Evolutionary conservation across 2,329 filamentous ascomycete genomes (phyloP).

Genomic region (Venturia aucupariae): DNA sequence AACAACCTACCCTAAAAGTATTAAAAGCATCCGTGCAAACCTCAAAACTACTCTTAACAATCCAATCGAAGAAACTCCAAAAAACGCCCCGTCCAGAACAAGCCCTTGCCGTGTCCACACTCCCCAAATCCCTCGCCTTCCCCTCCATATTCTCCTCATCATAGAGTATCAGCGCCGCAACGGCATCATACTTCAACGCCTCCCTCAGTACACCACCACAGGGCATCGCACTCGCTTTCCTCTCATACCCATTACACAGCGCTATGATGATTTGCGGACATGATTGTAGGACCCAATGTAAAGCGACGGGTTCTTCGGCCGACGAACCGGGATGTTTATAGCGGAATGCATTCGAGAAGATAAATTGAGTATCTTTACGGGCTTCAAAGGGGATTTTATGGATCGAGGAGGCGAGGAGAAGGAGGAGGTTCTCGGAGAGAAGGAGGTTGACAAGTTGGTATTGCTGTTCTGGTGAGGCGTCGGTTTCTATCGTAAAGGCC

Average conservation of each 20-base stretch:
- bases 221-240: conserved; percentile 83
- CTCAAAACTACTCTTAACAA: conserved; percentile 93
- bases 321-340: conserved; percentile 63
- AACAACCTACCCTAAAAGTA: conserved; percentile 69
- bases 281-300: conserved; percentile 81
- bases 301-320: conserved; percentile 67
- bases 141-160: conserved; percentile 72
- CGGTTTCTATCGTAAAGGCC: conserved; percentile 53
- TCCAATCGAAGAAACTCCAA: conserved; percentile 96
- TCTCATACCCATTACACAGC: conserved; percentile 80
- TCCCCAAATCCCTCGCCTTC: conserved; percentile 64
- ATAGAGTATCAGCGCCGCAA: conserved; percentile 84
- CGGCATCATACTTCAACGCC: conserved; percentile 81
- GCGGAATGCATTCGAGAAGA: conserved; percentile 90
- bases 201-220: conserved; percentile 86
- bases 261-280: conserved; percentile 81
- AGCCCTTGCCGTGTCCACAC: conserved; percentile 64
- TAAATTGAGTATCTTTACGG: conserved; percentile 88
- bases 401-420: conserved; percentile 71
- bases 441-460: conserved; percentile 76
- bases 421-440: conserved; percentile 82
- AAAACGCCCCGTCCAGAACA: conserved; percentile 80
- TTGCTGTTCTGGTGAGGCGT: conserved; percentile 79
- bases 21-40: conserved; percentile 96
- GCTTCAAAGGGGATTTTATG: conserved; percentile 88